Percentiles rank a stretch among this genome's conserved stretches.
phyloP scores from a whole-genome alignment of 2,329 filamentous ascomycete species.

The Penicillium sp. region DNA sequence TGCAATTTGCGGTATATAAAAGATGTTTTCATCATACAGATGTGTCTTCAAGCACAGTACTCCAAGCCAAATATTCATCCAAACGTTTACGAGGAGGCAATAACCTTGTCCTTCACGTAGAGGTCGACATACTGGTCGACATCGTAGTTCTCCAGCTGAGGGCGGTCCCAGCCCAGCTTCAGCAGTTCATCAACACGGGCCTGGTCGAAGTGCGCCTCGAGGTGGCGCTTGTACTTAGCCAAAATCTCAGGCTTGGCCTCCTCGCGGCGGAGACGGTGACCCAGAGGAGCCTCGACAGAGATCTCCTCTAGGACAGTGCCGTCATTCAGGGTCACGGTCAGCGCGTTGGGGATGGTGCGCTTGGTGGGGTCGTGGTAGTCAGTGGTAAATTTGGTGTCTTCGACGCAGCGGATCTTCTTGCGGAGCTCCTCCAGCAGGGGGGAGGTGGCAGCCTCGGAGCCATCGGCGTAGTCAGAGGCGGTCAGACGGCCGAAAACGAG shows the following conservation, averaged over 20 bases:
- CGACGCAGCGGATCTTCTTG: constrained; percentile 91
- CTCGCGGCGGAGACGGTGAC: constrained; percentile 84
- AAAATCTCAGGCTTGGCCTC: constrained; percentile 98
- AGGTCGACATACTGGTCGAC: constrained; percentile 94
- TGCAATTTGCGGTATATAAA: constrained; percentile 19
- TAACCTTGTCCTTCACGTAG: constrained; percentile 60
- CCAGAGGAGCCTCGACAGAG: constrained; percentile 88
- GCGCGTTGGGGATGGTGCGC: constrained; percentile 94
- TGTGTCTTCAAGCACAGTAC: not conserved
- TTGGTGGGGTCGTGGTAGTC: constrained; percentile 94
- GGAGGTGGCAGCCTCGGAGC: constrained; percentile 85
- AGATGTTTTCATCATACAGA: constrained; percentile 14
- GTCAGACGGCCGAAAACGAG: constrained; percentile 91
- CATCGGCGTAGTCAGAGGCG: constrained; percentile 90
- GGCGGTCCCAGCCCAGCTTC: constrained; percentile 70
- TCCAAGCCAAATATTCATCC: not conserved
- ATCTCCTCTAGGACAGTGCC: constrained; percentile 89
- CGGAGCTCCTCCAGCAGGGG: constrained; percentile 86
- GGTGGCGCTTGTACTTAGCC: constrained; percentile 90
- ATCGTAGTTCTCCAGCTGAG: constrained; percentile 73
- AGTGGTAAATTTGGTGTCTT: constrained; percentile 89
- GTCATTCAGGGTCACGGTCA: constrained; percentile 92
- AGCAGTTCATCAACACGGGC: constrained; percentile 78
- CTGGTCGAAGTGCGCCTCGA: constrained; percentile 77
- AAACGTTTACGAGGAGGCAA: constrained; percentile 26